Conservation (phyloP, 495 filamentous ascomycete genomes). For the Hypoxylon lenormandii region DNA sequence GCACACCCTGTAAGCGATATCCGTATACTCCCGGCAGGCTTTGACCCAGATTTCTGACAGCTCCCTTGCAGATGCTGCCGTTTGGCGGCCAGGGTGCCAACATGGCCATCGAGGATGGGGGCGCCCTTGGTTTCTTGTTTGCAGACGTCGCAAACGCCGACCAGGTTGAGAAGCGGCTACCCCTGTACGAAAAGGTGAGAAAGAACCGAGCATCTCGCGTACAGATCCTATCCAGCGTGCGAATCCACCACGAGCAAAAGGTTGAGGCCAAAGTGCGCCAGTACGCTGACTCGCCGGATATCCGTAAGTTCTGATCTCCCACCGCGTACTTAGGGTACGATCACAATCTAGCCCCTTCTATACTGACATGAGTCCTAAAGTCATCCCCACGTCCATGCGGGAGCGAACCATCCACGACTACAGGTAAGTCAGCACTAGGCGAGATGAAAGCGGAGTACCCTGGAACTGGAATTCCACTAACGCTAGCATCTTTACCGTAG, state of each 20-base stretch:
- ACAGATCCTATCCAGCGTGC: constrained; percentile 20
- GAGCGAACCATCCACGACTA: too few species aligned
- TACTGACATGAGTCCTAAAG: too few species aligned
- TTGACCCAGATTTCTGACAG: too few species aligned
- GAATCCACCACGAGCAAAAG: constrained; percentile 18
- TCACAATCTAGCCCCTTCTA: too few species aligned
- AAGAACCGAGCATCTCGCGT: constrained; percentile 22
- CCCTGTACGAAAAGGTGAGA: constrained; percentile 13
- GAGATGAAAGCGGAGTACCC: too few species aligned
- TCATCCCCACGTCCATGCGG: too few species aligned
- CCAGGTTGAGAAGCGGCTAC: constrained; percentile 7
- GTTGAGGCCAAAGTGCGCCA: constrained; percentile 23
- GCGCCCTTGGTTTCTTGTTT: constrained; percentile 21
- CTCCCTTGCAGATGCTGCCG: constrained; percentile 28
- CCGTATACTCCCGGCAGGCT: too few species aligned
- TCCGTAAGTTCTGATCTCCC: too few species aligned
- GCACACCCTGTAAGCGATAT: constrained; percentile 52
- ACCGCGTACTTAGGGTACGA: too few species aligned
- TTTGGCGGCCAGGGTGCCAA: constrained; percentile 33
- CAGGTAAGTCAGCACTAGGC: too few species aligned
- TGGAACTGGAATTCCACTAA: too few species aligned
- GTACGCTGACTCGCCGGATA: constrained; percentile 15
- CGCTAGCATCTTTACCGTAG: too few species aligned
- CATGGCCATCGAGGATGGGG: constrained; percentile 28
- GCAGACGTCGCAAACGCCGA: background rate